Conservation (phyloP, 202 grass and related monocot species). For the Schoenoplectus tabernaemontani region DNA sequence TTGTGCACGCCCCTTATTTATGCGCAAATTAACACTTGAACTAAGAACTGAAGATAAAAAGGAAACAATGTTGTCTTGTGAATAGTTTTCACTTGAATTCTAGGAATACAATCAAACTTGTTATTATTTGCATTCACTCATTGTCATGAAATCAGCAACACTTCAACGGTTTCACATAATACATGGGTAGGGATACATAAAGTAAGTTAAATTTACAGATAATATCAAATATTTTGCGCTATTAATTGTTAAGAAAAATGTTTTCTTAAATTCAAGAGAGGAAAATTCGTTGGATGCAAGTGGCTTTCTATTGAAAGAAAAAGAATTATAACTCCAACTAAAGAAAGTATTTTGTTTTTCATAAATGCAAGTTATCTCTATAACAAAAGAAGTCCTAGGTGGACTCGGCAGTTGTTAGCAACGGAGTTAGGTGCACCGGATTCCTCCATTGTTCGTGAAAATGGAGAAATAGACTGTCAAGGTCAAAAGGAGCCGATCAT, state of each 20-base stretch:
- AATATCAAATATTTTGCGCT: neutral
- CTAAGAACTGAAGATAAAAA: too few species aligned
- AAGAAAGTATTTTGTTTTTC: neutral
- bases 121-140: neutral
- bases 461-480: neutral
- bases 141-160: neutral
- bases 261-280: neutral
- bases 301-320: neutral
- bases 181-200: neutral
- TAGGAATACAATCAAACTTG: neutral
- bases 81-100: neutral
- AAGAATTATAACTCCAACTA: neutral
- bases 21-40: too few species aligned
- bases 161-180: neutral
- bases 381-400: neutral
- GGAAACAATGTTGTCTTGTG: neutral
- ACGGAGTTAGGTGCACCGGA: neutral
- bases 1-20: neutral
- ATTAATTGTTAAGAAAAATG: neutral
- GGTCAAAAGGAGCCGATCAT: too few species aligned
- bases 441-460: neutral
- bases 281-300: neutral
- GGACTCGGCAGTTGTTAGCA: neutral
- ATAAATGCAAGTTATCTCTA: neutral
- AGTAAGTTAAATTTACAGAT: neutral